These are phyloP conservation scores for Bretziella fagacearum DNA, from an alignment of 2,329 filamentous ascomycete genomes.

Conservation along the genomic window DNA sequence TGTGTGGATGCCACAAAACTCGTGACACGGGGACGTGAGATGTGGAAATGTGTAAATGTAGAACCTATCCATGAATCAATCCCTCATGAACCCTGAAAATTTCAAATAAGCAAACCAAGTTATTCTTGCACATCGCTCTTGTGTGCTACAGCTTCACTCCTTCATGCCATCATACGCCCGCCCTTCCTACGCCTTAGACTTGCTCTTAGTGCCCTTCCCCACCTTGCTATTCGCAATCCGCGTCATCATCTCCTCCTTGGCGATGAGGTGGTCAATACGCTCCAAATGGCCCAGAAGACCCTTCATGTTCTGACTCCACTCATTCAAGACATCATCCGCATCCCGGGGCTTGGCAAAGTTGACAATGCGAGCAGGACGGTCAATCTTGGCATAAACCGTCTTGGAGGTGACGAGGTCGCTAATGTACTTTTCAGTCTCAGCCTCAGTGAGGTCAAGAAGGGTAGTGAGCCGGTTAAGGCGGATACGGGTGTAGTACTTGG, in stretches of 20 bases:
- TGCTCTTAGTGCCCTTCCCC: conserved; percentile 24
- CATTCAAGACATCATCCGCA: conserved; percentile 89
- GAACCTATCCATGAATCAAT: conserved; percentile 19
- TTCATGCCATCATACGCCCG: neutral
- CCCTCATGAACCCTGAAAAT: conserved; percentile 18
- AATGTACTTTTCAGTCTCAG: conserved; percentile 98
- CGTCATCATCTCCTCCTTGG: conserved; percentile 99
- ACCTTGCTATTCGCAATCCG: conserved; percentile 39
- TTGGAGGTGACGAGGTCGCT: conserved; percentile 92
- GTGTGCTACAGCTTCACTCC: neutral
- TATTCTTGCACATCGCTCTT: conserved; percentile 1
- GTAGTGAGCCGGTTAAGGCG: conserved; percentile 79
- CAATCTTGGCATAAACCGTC: conserved; percentile 96
- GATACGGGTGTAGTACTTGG: conserved; percentile 97
- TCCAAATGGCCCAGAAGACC: conserved; percentile 69
- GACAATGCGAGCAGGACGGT: conserved; percentile 78
- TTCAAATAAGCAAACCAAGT: conserved; percentile 8
- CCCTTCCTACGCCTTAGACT: conserved; percentile 18
- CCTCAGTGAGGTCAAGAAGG: conserved; percentile 78
- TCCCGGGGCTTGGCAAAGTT: conserved; percentile 90
- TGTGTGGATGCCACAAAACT: conserved; percentile 11
- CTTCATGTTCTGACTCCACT: conserved; percentile 99
- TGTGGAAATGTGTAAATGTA: conserved; percentile 22
- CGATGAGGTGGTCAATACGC: conserved; percentile 93
- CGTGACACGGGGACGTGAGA: neutral